Percentiles rank a stretch among this genome's conserved stretches.
Evolutionary conservation across 306 rosid genomes (phyloP).

Genomic region (Pyrus communis): DNA sequence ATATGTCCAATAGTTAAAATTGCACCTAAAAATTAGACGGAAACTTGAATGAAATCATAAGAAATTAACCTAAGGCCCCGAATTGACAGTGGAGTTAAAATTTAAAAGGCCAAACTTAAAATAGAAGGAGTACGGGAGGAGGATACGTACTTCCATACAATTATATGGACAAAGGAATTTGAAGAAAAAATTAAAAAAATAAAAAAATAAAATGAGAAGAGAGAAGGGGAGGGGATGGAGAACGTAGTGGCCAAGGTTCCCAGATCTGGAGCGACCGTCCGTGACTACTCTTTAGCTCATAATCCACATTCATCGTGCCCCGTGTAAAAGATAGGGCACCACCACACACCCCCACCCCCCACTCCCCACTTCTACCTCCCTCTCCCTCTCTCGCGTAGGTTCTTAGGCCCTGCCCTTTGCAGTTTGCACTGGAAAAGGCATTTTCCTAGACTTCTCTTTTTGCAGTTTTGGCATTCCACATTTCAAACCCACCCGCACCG

Average conservation of each 20-base stretch:
- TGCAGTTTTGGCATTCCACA: not conserved
- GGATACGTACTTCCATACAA: not conserved
- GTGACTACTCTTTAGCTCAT: slow-evolving; percentile 14
- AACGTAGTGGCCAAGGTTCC: slow-evolving; percentile 6
- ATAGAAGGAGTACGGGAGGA: not conserved
- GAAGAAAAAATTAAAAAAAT: not conserved
- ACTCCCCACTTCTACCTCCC: too few relatives aligned
- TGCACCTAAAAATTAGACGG: too few relatives aligned
- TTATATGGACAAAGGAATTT: not conserved
- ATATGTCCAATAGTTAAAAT: too few relatives aligned
- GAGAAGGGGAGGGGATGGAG: not conserved
- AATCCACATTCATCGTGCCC: not conserved
- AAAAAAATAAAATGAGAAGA: not conserved
- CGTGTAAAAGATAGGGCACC: not conserved
- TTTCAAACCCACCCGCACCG: not conserved
- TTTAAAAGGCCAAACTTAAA: not conserved
- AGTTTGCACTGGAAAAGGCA: not conserved
- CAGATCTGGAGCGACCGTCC: slow-evolving; percentile 29
- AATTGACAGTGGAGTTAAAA: too few relatives aligned
- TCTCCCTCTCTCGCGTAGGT: not conserved
- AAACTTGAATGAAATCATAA: too few relatives aligned
- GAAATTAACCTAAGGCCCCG: too few relatives aligned
- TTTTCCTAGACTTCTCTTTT: not conserved
- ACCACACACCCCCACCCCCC: too few relatives aligned
- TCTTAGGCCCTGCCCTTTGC: not conserved